These are phyloP conservation scores for Pittosporum tobira DNA, from an alignment of 129 eudicot species.

Conservation along the genomic window DNA sequence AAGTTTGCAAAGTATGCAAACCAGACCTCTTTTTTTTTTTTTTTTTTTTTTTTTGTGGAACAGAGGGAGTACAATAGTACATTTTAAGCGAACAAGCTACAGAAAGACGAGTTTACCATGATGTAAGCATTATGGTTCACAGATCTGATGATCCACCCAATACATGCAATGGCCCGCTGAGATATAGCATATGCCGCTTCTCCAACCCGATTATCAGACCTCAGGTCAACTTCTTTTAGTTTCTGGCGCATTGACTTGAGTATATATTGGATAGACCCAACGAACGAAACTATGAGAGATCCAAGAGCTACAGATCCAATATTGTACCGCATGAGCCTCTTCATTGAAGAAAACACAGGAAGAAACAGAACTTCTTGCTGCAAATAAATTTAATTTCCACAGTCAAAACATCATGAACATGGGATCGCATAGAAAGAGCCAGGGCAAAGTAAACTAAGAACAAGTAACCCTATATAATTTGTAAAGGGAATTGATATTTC, in stretches of 20 bases:
- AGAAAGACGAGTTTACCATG: conserved; percentile 38
- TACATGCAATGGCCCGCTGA: conserved; percentile 40
- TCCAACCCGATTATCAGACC: conserved; percentile 60
- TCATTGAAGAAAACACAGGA: conserved; percentile 93
- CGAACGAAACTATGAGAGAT: conserved; percentile 67
- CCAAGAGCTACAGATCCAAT: conserved; percentile 89
- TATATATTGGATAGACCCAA: conserved; percentile 72
- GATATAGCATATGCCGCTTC: conserved; percentile 50
- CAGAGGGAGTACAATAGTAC: too few relatives aligned
- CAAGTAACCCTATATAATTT: too few relatives aligned
- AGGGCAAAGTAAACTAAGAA: not conserved
- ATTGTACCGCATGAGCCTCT: conserved; percentile 68
- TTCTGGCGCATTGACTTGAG: conserved; percentile 74
- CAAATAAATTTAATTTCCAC: conserved; percentile 11
- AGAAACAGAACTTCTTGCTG: conserved; percentile 82
- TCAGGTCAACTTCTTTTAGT: conserved; percentile 57
- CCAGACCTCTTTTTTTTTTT: too few relatives aligned
- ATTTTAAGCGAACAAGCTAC: not conserved
- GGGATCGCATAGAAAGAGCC: too few relatives aligned
- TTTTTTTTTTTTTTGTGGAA: too few relatives aligned
- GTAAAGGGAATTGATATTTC: too few relatives aligned
- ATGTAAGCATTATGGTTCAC: conserved; percentile 94
- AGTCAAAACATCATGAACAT: not conserved
- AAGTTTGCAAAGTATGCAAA: too few relatives aligned
- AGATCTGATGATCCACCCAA: conserved; percentile 71